Evolutionary conservation across 129 eudicot species (phyloP).

Genomic region (Chrysanthemum seticuspe): DNA sequence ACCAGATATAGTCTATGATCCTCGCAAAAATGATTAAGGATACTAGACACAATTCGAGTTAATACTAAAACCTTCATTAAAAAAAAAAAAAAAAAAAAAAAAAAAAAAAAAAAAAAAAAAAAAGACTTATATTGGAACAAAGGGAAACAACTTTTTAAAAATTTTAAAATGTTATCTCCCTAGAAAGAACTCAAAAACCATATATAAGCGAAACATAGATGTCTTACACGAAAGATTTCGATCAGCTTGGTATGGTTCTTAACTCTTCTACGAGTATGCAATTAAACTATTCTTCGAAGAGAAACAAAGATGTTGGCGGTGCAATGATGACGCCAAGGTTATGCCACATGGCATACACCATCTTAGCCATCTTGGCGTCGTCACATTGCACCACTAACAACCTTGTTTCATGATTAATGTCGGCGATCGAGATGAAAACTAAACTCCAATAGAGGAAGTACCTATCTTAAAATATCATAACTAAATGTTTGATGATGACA

Average conservation of each 20-base stretch:
- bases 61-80: too few relatives aligned
- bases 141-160: too few relatives aligned
- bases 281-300: conserved; percentile 3
- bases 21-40: too few relatives aligned
- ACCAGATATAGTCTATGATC: too few relatives aligned
- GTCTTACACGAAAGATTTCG: conserved; percentile 8
- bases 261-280: neutral
- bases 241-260: neutral
- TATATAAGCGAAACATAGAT: neutral
- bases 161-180: too few relatives aligned
- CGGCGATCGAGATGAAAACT: neutral
- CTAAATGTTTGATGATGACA: neutral
- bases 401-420: conserved; percentile 25
- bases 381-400: conserved; percentile 47
- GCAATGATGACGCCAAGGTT: conserved; percentile 55
- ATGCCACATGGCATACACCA: conserved; percentile 7
- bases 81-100: too few relatives aligned
- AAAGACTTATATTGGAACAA: too few relatives aligned
- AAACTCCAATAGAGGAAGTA: neutral
- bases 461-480: neutral
- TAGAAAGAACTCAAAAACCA: too few relatives aligned
- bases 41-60: too few relatives aligned
- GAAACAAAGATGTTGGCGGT: conserved; percentile 41
- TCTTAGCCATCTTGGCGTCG: conserved; percentile 35
- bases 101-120: too few relatives aligned